Conservation (phyloP, 2,329 filamentous ascomycete genomes). For the Trichophyton benhamiae region DNA sequence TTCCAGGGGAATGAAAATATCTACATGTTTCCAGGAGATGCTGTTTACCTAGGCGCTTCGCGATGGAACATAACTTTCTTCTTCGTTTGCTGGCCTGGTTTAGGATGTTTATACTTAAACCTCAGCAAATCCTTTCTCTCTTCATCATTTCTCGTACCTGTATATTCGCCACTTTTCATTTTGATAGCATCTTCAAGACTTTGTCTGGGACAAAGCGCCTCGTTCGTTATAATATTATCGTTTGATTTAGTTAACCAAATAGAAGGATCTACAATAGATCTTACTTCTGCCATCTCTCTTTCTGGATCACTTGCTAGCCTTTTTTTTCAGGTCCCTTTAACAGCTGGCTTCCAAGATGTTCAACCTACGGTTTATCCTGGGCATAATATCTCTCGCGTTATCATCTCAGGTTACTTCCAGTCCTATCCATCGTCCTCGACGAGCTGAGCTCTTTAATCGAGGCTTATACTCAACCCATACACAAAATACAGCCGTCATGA, state of each 20-base stretch:
- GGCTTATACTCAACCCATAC: not conserved
- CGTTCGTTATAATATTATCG: not conserved
- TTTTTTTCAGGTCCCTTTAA: not conserved
- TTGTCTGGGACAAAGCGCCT: not conserved
- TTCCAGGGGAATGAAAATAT: not conserved
- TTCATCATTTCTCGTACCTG: not conserved
- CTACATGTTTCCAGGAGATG: not conserved
- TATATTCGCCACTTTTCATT: not conserved
- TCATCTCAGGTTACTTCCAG: not conserved
- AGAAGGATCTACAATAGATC: not conserved
- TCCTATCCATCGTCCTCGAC: constrained; percentile 7
- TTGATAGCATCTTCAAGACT: not conserved
- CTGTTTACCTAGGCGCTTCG: not conserved
- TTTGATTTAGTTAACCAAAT: not conserved
- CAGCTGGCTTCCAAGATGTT: constrained; percentile 1
- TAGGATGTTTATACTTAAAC: not conserved
- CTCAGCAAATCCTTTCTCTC: not conserved
- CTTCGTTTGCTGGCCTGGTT: not conserved
- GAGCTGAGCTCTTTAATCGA: not conserved
- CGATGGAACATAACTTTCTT: not conserved
- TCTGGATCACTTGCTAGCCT: no score
- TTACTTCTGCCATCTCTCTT: not conserved
- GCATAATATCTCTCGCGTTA: not conserved
- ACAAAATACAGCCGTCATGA: constrained; percentile 6
- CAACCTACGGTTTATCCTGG: not conserved